These are phyloP conservation scores for Macrolepiota fuliginosa DNA, from an alignment of 768 basidiomycete species.

Conservation along the genomic window DNA sequence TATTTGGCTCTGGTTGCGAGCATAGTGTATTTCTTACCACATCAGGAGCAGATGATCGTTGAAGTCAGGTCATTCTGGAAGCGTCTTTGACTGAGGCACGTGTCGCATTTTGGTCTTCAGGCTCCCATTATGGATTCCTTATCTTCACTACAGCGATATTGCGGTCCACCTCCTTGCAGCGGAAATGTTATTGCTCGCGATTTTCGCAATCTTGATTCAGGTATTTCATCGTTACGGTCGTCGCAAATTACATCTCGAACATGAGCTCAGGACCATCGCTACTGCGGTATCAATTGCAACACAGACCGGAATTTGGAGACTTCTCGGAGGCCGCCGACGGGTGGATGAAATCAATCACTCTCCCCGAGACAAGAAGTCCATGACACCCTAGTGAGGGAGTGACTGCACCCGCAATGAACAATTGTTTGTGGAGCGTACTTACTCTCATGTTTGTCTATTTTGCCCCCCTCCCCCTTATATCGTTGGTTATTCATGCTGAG, in stretches of 20 bases:
- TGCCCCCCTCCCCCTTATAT: no score
- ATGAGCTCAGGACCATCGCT: constrained; percentile 53
- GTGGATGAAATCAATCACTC: constrained; percentile 37
- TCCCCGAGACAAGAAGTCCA: constrained; percentile 43
- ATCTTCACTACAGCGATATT: constrained; percentile 27
- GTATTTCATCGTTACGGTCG: constrained; percentile 45
- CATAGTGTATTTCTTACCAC: constrained; percentile 47
- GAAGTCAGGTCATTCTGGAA: constrained; percentile 42
- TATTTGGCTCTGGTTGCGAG: constrained; percentile 51
- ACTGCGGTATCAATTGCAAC: constrained; percentile 55
- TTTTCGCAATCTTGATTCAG: constrained; percentile 42
- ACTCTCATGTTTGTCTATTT: no score
- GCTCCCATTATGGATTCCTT: neutral
- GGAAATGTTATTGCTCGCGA: constrained; percentile 41
- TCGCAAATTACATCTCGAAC: constrained; percentile 39
- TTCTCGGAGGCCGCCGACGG: constrained; percentile 39
- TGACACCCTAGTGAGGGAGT: no score
- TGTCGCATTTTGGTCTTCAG: neutral
- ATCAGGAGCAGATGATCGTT: constrained; percentile 32
- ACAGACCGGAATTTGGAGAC: constrained; percentile 44
- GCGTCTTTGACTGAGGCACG: constrained; percentile 49
- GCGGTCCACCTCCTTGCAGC: constrained; percentile 42
- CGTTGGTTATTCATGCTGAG: no score
- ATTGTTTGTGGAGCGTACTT: no score
- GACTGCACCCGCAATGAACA: no score